A percentile compares a stretch with the other conserved stretches of the same genome.
Conservation (phyloP, 495 filamentous ascomycete species). For the Neurospora pannonica region DNA sequence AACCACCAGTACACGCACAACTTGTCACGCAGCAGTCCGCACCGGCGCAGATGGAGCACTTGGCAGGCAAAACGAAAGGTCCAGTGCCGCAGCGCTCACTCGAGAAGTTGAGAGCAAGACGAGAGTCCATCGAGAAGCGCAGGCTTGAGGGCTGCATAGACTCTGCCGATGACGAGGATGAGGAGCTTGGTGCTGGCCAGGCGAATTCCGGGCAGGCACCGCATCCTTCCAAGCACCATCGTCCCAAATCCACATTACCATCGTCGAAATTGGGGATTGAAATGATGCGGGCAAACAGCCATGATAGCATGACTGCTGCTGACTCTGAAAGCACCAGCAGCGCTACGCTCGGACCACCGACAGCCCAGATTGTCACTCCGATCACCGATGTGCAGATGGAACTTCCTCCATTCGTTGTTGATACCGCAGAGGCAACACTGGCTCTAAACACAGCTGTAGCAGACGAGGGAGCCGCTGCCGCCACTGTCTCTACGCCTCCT, state of each 20-base stretch:
- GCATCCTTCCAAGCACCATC: slow-evolving; percentile 29
- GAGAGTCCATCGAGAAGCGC: slow-evolving; percentile 65
- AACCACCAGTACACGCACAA: slow-evolving; percentile 33
- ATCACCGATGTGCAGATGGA: slow-evolving; percentile 19
- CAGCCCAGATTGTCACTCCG: slow-evolving; percentile 33
- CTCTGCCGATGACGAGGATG: slow-evolving; percentile 87
- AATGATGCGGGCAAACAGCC: slow-evolving; percentile 93
- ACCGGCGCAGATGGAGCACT: slow-evolving; percentile 51
- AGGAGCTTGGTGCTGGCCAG: slow-evolving; percentile 60
- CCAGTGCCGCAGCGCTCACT: slow-evolving; percentile 54
- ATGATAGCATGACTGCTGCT: slow-evolving; percentile 61
- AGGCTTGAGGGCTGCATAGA: slow-evolving; percentile 65
- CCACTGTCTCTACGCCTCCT: slow-evolving; percentile 19
- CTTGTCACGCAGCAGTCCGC: slow-evolving; percentile 58
- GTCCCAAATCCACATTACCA: slow-evolving; percentile 31
- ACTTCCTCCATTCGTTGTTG: slow-evolving; percentile 4
- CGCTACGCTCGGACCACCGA: slow-evolving; percentile 20
- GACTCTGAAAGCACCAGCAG: slow-evolving; percentile 27
- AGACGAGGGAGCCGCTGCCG: slow-evolving; percentile 13
- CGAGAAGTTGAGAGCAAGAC: slow-evolving; percentile 68
- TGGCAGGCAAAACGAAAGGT: slow-evolving; percentile 31
- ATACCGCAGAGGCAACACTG: not conserved
- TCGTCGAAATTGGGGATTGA: slow-evolving; percentile 81
- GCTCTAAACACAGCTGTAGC: not conserved
- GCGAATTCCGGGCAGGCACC: slow-evolving; percentile 31